phyloP scores from a whole-genome alignment of 345 rosid genomes.

The Boechera retrofracta region DNA sequence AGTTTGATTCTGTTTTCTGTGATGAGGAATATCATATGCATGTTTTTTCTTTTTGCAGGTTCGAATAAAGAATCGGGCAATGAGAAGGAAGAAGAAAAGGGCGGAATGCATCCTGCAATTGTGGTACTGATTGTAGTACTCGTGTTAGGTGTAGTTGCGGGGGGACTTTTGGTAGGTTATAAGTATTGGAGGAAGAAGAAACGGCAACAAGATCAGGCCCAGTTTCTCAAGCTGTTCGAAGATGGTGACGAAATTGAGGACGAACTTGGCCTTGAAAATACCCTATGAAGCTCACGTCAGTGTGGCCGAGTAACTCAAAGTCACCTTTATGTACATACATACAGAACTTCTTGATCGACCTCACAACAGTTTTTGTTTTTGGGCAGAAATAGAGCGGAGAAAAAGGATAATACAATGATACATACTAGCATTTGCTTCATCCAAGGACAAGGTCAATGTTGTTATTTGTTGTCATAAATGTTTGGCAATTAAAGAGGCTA shows the following conservation, averaged over 20 bases:
- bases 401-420: conserved; percentile 4
- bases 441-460: neutral
- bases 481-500: neutral
- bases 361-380: conserved; percentile 3
- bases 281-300: conserved; percentile 31
- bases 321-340: conserved; percentile 33
- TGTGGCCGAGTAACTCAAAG: conserved; percentile 6
- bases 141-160: conserved; percentile 46
- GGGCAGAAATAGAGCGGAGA: conserved; percentile 28
- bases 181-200: conserved; percentile 76
- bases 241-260: conserved; percentile 89
- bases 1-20: neutral
- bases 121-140: conserved; percentile 51
- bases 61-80: conserved; percentile 34
- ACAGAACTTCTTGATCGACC: conserved; percentile 14
- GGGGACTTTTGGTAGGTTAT: conserved; percentile 51
- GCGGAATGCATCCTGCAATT: conserved; percentile 53
- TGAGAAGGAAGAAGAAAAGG: conserved; percentile 34
- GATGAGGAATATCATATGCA: neutral
- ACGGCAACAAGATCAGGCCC: conserved; percentile 86
- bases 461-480: neutral
- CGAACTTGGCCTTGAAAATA: conserved; percentile 65
- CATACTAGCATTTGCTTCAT: conserved; percentile 26
- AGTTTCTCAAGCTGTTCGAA: conserved; percentile 86
- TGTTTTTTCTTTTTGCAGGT: conserved; percentile 43